phyloP scores from a whole-genome alignment of 441 rosid genomes.

The Breynia disticha region DNA sequence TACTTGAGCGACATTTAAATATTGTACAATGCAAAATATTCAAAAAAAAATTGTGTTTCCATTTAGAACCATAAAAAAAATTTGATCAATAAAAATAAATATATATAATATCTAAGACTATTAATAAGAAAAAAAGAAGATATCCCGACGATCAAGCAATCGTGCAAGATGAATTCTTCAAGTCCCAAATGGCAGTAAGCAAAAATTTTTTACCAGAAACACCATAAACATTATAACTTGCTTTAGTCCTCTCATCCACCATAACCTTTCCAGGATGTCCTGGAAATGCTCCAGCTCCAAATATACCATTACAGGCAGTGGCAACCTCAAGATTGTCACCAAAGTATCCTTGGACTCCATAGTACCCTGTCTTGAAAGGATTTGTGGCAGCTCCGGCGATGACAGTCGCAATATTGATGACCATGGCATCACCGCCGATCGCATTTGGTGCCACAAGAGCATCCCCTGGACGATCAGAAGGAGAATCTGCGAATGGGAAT shows the following conservation, averaged over 20 bases:
- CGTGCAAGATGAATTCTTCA: slow-evolving; percentile 12
- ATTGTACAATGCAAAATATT: no score
- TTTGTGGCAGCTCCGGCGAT: not conserved
- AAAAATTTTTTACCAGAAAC: slow-evolving; percentile 18
- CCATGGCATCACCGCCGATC: not conserved
- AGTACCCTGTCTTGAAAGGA: slow-evolving; percentile 24
- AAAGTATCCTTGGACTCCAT: slow-evolving; percentile 8
- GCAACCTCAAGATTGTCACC: slow-evolving; percentile 28
- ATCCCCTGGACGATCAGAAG: not conserved
- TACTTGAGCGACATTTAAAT: no score
- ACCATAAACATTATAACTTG: slow-evolving; percentile 22
- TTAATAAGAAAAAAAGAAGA: no score
- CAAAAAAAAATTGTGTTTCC: no score
- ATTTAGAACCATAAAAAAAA: no score
- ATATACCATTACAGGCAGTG: slow-evolving; percentile 29
- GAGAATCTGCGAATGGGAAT: not conserved
- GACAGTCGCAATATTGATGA: not conserved
- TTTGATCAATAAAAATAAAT: no score
- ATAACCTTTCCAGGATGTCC: slow-evolving; percentile 22
- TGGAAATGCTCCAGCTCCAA: slow-evolving; percentile 35
- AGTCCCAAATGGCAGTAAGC: slow-evolving; percentile 29
- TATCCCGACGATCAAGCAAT: slow-evolving; percentile 6
- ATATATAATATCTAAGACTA: no score
- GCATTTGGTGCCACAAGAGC: not conserved
- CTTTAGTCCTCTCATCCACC: slow-evolving; percentile 18